Base-by-base conservation (phyloP, 805 yeast species). In the Zygosaccharomyces lentus region DNA sequence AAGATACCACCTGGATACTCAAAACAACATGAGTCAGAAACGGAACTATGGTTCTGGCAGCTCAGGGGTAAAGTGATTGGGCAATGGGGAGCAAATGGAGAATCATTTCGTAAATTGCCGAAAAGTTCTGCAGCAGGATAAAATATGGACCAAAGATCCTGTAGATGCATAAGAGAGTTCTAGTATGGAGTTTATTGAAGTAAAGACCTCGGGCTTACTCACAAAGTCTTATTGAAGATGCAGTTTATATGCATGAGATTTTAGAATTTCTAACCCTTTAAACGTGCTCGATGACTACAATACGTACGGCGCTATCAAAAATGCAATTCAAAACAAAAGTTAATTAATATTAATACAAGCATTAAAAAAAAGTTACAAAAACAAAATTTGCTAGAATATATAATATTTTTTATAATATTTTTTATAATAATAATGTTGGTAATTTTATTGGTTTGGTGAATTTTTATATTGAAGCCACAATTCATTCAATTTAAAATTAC, bases 71-170 rank as follows among this genome's bases (percentile, higher is more conserved):
- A 48, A 52, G 79, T 75, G 2, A 68, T 53, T 1, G 89, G 87
- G 57, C 89, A 83, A 10, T 49, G 40, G 5, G 52, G 48, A 17
- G 46, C 32, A 29, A 36, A 48, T 26, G 51, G 41, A 13, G 34
- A 13, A 36, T 44, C 41, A 32, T 25, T 27, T 81, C 80, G 75
- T 71, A 81, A 75, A 74, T 84, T 88, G 91, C 91, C 87, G 89
- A 84, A 90, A 80, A 91, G 91, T 83, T 84, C 90, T 87, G 93
- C 90, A 84, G 89, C 86, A 81, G 95, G 86, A 84, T 87, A 95
- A 91, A 87, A 85, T 84, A 86, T 93, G 82, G 86, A 43, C 42
- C 45, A 37, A 31, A 47, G 24, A 26, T 47, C 34, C 32, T 47
- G 31, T 24, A 47, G 34, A 23, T 39, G 37, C 50, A 47, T 47